A percentile compares a stretch with the other conserved stretches of the same genome.
Evolutionary conservation across 2,329 filamentous ascomycete genomes (phyloP).

Genomic region (Clarireedia paspali): DNA sequence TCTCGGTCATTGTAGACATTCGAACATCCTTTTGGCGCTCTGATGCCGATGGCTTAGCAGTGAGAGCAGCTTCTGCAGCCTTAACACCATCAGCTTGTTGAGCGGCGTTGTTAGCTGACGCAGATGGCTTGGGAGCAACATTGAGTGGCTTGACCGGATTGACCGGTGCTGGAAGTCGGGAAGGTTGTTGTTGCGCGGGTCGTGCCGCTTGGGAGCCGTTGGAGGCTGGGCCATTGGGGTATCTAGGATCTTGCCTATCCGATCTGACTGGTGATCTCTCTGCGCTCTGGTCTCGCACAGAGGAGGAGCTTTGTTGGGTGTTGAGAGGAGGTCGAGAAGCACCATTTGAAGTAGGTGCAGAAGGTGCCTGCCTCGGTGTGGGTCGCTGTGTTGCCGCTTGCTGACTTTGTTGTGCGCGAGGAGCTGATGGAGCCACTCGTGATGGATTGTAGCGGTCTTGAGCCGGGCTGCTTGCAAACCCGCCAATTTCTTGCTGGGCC

Average conservation of each 20-base stretch:
- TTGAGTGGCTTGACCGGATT: conserved; percentile 66
- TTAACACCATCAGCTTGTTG: conserved; percentile 63
- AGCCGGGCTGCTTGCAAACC: conserved; percentile 37
- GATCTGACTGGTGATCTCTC: conserved; percentile 28
- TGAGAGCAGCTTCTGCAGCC: conserved; percentile 82
- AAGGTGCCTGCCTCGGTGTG: conserved; percentile 71
- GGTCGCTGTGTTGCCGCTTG: conserved; percentile 42
- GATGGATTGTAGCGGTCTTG: conserved; percentile 75
- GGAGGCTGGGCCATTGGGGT: conserved; percentile 38
- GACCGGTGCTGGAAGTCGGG: conserved; percentile 47
- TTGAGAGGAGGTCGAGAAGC: conserved; percentile 38
- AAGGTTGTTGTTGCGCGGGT: conserved; percentile 39
- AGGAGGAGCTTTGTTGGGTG: conserved; percentile 43
- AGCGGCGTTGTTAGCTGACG: conserved; percentile 32
- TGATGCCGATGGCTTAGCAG: conserved; percentile 65
- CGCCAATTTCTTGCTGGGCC: conserved; percentile 85
- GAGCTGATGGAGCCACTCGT: conserved; percentile 75
- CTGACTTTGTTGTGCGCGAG: conserved; percentile 41
- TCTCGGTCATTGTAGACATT: conserved; percentile 98
- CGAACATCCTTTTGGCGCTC: conserved; percentile 86
- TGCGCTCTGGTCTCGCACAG: conserved; percentile 28
- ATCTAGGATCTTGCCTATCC: conserved; percentile 25
- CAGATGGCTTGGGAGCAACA: conserved; percentile 58
- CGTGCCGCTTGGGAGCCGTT: conserved; percentile 32
- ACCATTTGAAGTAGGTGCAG: conserved; percentile 47